Evolutionary conservation across 345 rosid species (phyloP).

Genomic region (Bruguiera parviflora): DNA sequence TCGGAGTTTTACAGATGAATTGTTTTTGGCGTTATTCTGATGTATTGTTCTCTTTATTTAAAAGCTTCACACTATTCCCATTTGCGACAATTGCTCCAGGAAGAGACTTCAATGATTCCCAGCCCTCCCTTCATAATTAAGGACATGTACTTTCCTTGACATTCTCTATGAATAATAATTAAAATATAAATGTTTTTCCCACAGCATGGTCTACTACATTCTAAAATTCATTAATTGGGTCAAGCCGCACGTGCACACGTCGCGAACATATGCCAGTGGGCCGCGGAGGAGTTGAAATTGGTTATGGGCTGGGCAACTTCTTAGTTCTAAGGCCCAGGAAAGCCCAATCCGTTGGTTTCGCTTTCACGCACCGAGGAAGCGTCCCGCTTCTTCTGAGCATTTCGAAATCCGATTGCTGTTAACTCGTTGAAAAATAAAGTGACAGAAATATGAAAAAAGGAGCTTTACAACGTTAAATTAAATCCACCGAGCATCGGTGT

Average conservation of each 20-base stretch:
- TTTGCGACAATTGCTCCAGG: neutral
- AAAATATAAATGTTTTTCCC: neutral
- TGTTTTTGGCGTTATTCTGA: conserved; percentile 12
- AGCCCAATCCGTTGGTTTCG: neutral
- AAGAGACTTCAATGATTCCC: neutral
- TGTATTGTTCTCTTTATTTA: conserved; percentile 16
- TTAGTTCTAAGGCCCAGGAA: neutral
- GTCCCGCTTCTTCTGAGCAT: conserved; percentile 69
- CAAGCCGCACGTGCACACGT: too few species aligned
- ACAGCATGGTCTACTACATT: neutral
- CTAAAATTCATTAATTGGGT: neutral
- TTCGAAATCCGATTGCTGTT: conserved; percentile 34
- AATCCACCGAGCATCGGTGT: too few species aligned
- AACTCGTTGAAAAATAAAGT: too few species aligned
- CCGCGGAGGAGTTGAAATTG: too few species aligned
- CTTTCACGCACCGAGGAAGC: neutral
- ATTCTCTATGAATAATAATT: too few species aligned
- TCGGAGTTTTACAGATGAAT: conserved; percentile 9
- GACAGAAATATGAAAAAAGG: too few species aligned
- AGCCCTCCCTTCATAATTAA: neutral
- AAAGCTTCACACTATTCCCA: conserved; percentile 22
- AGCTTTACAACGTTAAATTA: too few species aligned
- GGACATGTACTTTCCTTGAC: neutral
- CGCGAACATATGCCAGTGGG: too few species aligned
- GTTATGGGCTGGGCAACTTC: too few species aligned